A percentile compares a stretch with the other conserved stretches of the same genome.
These are phyloP conservation scores for Phialocephala sp. DNA, from an alignment of 2,329 filamentous ascomycete genomes.

Conservation along the genomic window DNA sequence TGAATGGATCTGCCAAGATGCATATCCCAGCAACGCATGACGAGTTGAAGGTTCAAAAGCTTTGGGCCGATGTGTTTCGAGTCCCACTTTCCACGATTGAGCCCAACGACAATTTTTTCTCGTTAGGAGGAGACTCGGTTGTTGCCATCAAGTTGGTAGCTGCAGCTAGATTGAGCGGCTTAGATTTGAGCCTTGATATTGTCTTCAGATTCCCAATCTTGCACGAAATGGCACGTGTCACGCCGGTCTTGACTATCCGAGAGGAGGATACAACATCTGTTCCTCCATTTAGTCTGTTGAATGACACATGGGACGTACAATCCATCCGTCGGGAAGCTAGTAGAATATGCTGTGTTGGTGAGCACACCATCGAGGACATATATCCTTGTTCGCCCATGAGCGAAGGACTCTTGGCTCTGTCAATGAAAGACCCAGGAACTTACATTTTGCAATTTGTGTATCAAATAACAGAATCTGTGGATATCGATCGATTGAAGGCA, in stretches of 20 bases:
- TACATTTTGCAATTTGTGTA: constrained; percentile 43
- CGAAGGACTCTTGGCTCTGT: constrained; percentile 41
- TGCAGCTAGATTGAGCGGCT: neutral
- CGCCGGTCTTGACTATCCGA: neutral
- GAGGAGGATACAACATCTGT: neutral
- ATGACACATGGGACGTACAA: neutral
- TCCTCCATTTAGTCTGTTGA: neutral
- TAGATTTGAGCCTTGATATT: constrained; percentile 5
- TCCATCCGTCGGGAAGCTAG: neutral
- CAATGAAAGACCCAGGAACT: constrained; percentile 38
- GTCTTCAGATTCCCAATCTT: constrained; percentile 10
- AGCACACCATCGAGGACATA: constrained; percentile 24
- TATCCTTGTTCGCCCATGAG: constrained; percentile 32
- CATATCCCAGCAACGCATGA: neutral
- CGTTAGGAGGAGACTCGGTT: constrained; percentile 53
- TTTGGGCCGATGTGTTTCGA: constrained; percentile 6
- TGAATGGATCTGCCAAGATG: neutral
- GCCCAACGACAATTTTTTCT: constrained; percentile 49
- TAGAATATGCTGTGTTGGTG: constrained; percentile 31
- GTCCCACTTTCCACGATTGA: neutral
- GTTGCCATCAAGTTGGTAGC: constrained; percentile 49
- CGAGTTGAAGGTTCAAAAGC: neutral
- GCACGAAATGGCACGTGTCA: neutral
- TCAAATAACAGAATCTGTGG: constrained; percentile 29
- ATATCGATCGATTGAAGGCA: constrained; percentile 30